Evolutionary conservation across 441 rosid species (phyloP), one percentile per base, ranked within the genome.

Genomic region (Gossypium trilobum): DNA sequence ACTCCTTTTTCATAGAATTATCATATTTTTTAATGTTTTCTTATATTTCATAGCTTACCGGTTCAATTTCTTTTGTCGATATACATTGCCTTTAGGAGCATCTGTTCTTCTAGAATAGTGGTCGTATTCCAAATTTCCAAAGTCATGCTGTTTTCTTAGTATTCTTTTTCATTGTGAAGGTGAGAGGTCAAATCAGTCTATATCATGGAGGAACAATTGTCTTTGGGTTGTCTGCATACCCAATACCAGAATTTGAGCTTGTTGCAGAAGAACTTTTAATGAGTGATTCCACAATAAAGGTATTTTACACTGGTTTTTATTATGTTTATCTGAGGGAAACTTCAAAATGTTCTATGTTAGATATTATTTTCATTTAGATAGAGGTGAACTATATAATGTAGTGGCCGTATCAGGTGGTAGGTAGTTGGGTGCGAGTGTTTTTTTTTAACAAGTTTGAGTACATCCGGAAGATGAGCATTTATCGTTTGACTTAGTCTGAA

Each of bases 221-320:
- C 74, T 95, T 95, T 82, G 99, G 99, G 73, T 82, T 95, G 85
- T 86, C 92, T 62, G 85, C 79, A 11, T 92, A 73, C 79, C 97
- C 99, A 72, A 85, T 93, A 57, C 93, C 99, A 75, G 99, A 95
- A 83, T 95, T 95, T 88, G 99, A 95, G 83, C 95, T 95, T 71
- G 93, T 89, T 16, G 99, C 97, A 3, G 99, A 95, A 85, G 99
- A 95, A 79, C 95, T 95, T 78, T 73, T 95, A 81, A 91, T 95
- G 98, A 95, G 99, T 73, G 85, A 95, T 84, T 92, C 99, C 46
- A 73, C 91, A 79, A 90, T 95, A 84, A 91, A 90, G 97, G 99
- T 88, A 85, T 78, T 77, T 74, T 73, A 72, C 58, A 65, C 68
- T 77, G 75, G 27, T 68, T 58, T 76, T 9, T n/a, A 16, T 72